Evolutionary conservation across 352 stramenopile species (phyloP), one percentile per base, ranked within the genome.

Genomic region (Globisporangium nunn): DNA sequence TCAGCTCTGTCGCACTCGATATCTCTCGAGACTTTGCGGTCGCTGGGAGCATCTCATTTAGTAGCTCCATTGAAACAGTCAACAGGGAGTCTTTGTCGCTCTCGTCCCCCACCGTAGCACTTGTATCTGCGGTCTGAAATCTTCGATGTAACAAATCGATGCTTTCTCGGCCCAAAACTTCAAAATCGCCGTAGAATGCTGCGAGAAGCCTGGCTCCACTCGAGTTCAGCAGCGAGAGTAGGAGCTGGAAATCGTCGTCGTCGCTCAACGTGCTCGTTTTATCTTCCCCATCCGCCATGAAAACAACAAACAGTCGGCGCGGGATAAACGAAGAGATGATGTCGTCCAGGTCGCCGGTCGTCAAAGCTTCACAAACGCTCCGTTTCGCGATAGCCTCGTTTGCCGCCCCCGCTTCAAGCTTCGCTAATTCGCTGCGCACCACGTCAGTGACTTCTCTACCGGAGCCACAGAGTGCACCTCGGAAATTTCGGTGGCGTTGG

Each of bases 121-220:
- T 63, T 12, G 56, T 59, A 0, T 40, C 54, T 43, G 46, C n/a
- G 2, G 44, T 15, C 40, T 53, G 18, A 23, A 67, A 58, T n/a
- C 48, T 58, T 41, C 57, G 58, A 7, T 50, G 51, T 15, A 88
- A 53, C 17, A 58, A 17, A 3, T 59, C 49, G 15, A 88, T 18
- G 4, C 64, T 62, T 6, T 61, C 55, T 4, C 69, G 54, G 10
- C 33, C 55, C 14, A 88, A 52, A 44, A 75, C 30, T 33, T 78
- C 62, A 44, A 88, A 85, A 28, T 71, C 60, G 15, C 78, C 78
- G 17, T 85, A 88, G 50, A 78, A 85, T 7, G 74, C 75, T 18
- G 54, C 55, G 43, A 58, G 54, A 6, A 81, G 18, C 11, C n/a
- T 44, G 8, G 18, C 4, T 0, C 3, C 55, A 50, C 40, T 35